Percentiles rank a stretch among this genome's conserved stretches.
Conservation (phyloP, 371 early-diverging fungal species). For the Syncephalastrum sp. region DNA sequence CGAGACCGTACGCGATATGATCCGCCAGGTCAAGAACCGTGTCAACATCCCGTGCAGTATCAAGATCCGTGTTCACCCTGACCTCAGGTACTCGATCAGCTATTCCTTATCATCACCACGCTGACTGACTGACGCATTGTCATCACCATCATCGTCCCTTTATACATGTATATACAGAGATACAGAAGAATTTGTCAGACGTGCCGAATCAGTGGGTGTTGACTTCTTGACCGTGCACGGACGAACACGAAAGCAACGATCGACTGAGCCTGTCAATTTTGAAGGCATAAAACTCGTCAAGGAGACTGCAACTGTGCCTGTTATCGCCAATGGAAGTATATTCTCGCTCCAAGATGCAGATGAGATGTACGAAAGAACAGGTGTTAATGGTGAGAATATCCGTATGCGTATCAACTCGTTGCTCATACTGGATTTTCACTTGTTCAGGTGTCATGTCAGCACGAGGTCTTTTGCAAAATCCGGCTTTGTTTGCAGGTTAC, state of each 20-base stretch:
- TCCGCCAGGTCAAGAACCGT: constrained; percentile 64
- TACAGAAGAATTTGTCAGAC: constrained; percentile 76
- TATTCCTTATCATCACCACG: not conserved
- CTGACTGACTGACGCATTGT: not conserved
- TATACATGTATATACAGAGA: constrained; percentile 33
- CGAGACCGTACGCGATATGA: constrained; percentile 82
- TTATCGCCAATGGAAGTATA: constrained; percentile 82
- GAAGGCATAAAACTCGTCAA: constrained; percentile 76
- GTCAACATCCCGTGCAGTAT: constrained; percentile 74
- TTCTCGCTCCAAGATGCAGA: constrained; percentile 70
- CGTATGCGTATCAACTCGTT: too few relatives aligned
- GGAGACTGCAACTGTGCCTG: constrained; percentile 69
- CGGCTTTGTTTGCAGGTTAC: constrained; percentile 77
- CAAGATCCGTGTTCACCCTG: constrained; percentile 78
- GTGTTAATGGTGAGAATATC: constrained; percentile 60
- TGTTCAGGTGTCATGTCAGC: constrained; percentile 79
- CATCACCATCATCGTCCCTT: not conserved
- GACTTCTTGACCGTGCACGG: constrained; percentile 86
- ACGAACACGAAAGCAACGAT: constrained; percentile 73
- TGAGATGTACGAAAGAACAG: constrained; percentile 65
- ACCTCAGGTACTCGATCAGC: constrained; percentile 46
- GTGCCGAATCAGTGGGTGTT: constrained; percentile 74
- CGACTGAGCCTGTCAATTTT: constrained; percentile 72
- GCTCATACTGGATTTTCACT: not conserved
- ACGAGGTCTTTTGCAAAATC: constrained; percentile 88